These are phyloP conservation scores for Alternaria sp. DNA, from an alignment of 2,329 filamentous ascomycete species.

Conservation along the genomic window DNA sequence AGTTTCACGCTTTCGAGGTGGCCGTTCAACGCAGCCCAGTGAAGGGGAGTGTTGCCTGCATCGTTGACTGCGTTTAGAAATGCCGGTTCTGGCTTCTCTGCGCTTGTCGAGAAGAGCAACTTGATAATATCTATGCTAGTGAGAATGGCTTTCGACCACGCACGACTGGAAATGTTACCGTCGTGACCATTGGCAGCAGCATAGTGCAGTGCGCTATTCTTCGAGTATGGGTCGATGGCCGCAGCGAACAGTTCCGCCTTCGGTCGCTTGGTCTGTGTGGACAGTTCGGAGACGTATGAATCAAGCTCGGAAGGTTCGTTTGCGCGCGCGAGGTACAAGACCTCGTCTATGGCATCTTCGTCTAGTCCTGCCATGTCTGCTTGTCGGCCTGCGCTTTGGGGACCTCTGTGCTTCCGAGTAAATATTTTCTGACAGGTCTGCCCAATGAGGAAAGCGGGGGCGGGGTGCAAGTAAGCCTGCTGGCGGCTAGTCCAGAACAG, in stretches of 20 bases:
- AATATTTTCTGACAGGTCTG: slow-evolving; percentile 20
- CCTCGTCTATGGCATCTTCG: slow-evolving; percentile 86
- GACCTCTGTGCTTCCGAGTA: slow-evolving; percentile 1
- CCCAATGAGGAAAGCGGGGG: slow-evolving; percentile 24
- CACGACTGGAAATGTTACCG: slow-evolving; percentile 57
- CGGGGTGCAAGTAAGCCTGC: slow-evolving; percentile 7
- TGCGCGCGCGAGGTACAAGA: slow-evolving; percentile 83
- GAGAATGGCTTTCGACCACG: slow-evolving; percentile 18
- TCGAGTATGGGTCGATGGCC: slow-evolving; percentile 75
- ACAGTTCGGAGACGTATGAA: slow-evolving; percentile 63
- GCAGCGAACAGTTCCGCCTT: slow-evolving; percentile 69
- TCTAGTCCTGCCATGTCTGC: slow-evolving; percentile 34
- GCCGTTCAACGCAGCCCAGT: slow-evolving; percentile 92
- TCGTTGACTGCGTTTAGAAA: slow-evolving; percentile 75
- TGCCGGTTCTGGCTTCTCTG: slow-evolving; percentile 35
- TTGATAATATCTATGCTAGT: slow-evolving; percentile 42
- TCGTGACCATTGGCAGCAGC: slow-evolving; percentile 87
- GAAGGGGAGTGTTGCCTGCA: slow-evolving; percentile 87
- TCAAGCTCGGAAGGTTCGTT: slow-evolving; percentile 77
- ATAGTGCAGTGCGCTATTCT: slow-evolving; percentile 86
- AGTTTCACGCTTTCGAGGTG: slow-evolving; percentile 81
- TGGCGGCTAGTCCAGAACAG: slow-evolving; percentile 3
- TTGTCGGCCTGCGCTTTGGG: slow-evolving; percentile 2
- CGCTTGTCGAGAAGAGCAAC: slow-evolving; percentile 47
- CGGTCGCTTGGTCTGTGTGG: slow-evolving; percentile 65